Evolutionary conservation across 2,329 filamentous ascomycete species (phyloP), one percentile per base, ranked within the genome.

Genomic region (Neospermospora avenae): DNA sequence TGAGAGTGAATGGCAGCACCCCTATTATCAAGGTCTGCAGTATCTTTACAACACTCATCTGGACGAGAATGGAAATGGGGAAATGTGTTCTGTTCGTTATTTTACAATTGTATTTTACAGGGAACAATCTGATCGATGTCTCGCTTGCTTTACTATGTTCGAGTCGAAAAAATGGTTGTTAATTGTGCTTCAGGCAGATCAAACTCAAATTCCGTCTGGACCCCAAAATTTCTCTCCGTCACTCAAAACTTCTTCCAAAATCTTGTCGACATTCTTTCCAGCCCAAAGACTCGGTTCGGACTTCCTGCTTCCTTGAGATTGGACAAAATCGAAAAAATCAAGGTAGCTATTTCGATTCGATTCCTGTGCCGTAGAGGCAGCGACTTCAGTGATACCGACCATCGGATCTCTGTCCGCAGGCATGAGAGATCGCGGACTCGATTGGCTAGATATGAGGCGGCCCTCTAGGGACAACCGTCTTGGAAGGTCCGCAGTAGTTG

Each of bases 311-410:
- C 8, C 24, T 6, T 34, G 22, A 6, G 20, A 20, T 6, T 25
- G 18, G 1, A 46, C 46, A 22, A 58, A 58, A 18, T 58, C 56
- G 8, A 58, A 53, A 28, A 39, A 58, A n/a, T 58, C 56, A 4
- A 58, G 28, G 16, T 57, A 35, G 6, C 51, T 55, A n/a, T 56
- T 37, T 6, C 18, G 18, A 6, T n/a, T 42, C 5, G 31, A 45
- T 13, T 41, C 55, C 22, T 35, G 18, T 14, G 42, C 2, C 20
- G 44, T 18, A 11, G 18, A 14, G 11, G 28, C 31, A 13, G n/a
- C 41, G 7, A 10, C 55, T 8, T 4, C 10, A 31, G 13, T 28
- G 16, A 18, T 34, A 14, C 22, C 37, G 10, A 4, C 25, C 16
- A 11, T 13, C 1, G 16, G 8, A 18, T 18, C 18, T 10, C 16